Conservation (phyloP, 2,329 filamentous ascomycete species). For the Curvularia eragrostidis region DNA sequence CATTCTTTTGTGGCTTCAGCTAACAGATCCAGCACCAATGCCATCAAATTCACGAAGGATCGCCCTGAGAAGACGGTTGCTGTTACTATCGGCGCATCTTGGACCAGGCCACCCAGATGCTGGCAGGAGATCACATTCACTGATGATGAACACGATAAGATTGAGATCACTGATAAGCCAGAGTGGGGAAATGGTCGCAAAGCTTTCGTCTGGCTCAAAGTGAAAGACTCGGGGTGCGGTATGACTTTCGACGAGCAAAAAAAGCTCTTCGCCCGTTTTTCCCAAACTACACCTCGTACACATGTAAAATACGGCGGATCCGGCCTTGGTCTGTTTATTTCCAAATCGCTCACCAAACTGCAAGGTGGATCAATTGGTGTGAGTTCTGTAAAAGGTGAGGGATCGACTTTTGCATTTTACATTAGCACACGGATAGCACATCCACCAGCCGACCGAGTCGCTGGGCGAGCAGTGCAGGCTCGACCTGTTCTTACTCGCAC, state of each 20-base stretch:
- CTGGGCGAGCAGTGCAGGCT: constrained; percentile 1
- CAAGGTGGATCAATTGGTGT: constrained; percentile 55
- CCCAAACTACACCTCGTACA: constrained; percentile 41
- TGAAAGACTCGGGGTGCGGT: constrained; percentile 51
- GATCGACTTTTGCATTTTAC: constrained; percentile 53
- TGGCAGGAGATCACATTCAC: constrained; percentile 30
- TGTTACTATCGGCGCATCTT: constrained; percentile 48
- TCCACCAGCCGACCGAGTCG: constrained; percentile 14
- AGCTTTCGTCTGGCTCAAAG: constrained; percentile 46
- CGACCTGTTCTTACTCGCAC: constrained; percentile 17
- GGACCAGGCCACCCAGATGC: constrained; percentile 20
- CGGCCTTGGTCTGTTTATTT: constrained; percentile 54
- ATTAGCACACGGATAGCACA: constrained; percentile 37
- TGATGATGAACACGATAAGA: constrained; percentile 6
- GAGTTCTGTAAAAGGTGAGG: constrained; percentile 40
- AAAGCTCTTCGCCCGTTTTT: constrained; percentile 41
- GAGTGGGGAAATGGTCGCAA: constrained; percentile 45
- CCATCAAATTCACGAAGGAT: constrained; percentile 49
- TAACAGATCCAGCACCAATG: constrained; percentile 40
- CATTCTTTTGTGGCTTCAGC: constrained; percentile 19
- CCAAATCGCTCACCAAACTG: constrained; percentile 39
- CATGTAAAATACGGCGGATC: constrained; percentile 52
- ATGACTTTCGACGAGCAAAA: constrained; percentile 48
- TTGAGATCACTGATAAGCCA: constrained; percentile 16
- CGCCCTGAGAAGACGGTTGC: constrained; percentile 42